Evolutionary conservation across 2,329 filamentous ascomycete species (phyloP).

Genomic region (Xylaria digitata): DNA sequence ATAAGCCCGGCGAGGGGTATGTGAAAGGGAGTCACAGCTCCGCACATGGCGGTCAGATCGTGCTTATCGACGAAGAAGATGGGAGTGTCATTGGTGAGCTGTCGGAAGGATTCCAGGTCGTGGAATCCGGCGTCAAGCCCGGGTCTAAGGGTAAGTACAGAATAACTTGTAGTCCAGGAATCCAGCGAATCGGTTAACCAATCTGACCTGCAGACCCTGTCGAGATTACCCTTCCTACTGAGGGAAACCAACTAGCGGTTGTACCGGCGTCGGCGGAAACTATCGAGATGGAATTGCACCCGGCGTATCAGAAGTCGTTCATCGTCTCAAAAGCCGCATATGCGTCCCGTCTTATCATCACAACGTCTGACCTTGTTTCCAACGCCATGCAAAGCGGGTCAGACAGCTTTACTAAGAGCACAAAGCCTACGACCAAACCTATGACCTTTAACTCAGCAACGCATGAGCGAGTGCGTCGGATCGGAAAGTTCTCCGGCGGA

Average conservation of each 20-base stretch:
- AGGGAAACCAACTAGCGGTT: constrained; percentile 73
- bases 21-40: constrained; percentile 70
- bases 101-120: constrained; percentile 80
- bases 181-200: constrained; percentile 28
- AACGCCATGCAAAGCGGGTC: constrained; percentile 82
- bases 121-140: constrained; percentile 81
- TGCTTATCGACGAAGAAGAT: constrained; percentile 94
- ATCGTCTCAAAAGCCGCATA: constrained; percentile 88
- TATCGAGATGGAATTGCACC: constrained; percentile 81
- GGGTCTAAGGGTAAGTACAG: constrained; percentile 85
- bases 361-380: constrained; percentile 81
- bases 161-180: background rate
- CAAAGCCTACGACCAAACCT: constrained; percentile 80
- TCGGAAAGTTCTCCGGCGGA: constrained; percentile 84
- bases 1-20: constrained; percentile 83
- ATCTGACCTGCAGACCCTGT: constrained; percentile 71
- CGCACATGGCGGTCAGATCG: constrained; percentile 78
- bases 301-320: constrained; percentile 88
- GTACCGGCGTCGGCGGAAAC: constrained; percentile 76
- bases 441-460: constrained; percentile 89
- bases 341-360: constrained; percentile 92
- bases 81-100: constrained; percentile 95
- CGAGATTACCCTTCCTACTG: constrained; percentile 77
- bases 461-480: constrained; percentile 85
- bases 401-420: constrained; percentile 82